phyloP scores from a whole-genome alignment of 2,329 filamentous ascomycete species.

The Colletotrichum sp. region DNA sequence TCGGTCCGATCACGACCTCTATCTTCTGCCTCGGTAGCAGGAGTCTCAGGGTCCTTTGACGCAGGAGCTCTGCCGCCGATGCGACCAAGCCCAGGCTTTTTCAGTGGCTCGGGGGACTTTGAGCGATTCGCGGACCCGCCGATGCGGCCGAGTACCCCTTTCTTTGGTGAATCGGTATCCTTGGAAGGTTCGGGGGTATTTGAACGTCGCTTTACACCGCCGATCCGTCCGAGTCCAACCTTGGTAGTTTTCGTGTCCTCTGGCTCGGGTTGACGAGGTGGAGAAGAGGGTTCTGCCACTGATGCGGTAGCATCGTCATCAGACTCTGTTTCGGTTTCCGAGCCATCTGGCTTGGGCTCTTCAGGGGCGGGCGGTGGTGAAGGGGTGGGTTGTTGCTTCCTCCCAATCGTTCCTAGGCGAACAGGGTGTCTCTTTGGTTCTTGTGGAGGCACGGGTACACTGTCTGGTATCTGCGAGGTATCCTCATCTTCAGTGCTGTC shows the following conservation, averaged over 20 bases:
- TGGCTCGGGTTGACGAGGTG: not conserved
- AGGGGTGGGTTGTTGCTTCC: slow-evolving; percentile 29
- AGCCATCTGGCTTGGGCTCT: slow-evolving; percentile 27
- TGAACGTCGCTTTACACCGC: not conserved
- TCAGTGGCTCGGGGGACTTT: slow-evolving; percentile 8
- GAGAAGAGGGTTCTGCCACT: not conserved
- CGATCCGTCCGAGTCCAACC: not conserved
- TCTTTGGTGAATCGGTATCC: slow-evolving; percentile 29
- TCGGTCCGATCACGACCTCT: slow-evolving; percentile 22
- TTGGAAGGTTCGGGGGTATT: slow-evolving; percentile 19
- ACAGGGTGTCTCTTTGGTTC: slow-evolving; percentile 22
- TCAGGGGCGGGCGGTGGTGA: slow-evolving; percentile 27
- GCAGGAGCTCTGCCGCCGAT: slow-evolving; percentile 31
- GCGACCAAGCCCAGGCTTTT: slow-evolving; percentile 33
- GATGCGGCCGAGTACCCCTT: slow-evolving; percentile 45
- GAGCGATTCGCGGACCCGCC: slow-evolving; percentile 33
- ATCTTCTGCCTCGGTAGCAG: not conserved
- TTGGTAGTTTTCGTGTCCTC: not conserved
- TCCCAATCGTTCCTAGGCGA: slow-evolving; percentile 43
- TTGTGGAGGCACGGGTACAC: slow-evolving; percentile 22
- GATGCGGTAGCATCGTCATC: slow-evolving; percentile 31
- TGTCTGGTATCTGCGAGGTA: slow-evolving; percentile 22
- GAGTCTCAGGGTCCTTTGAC: not conserved
- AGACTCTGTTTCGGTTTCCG: slow-evolving; percentile 51
- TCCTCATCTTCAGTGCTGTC: slow-evolving; percentile 38